Evolutionary conservation across 2,329 filamentous ascomycete species (phyloP).

Genomic region (Cladophialophora carrionii): DNA sequence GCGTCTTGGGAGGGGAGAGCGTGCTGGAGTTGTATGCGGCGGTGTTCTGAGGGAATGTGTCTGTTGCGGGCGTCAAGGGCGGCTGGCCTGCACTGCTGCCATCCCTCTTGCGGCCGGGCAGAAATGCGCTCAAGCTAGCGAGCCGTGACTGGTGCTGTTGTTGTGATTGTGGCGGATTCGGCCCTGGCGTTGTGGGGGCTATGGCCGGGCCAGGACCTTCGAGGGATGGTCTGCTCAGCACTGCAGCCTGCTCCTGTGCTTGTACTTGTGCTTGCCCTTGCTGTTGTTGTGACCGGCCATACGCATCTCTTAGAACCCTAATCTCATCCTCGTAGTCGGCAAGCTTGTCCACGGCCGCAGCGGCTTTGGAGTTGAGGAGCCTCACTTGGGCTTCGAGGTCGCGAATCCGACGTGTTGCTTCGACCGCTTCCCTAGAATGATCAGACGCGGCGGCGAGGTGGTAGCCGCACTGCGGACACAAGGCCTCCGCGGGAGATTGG

Average conservation of each 20-base stretch:
- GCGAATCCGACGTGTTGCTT: constrained; percentile 49
- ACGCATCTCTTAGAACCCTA: constrained; percentile 50
- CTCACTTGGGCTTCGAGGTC: constrained; percentile 61
- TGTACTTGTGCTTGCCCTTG: constrained; percentile 27
- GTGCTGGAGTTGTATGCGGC: constrained; percentile 22
- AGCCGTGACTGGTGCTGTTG: constrained; percentile 27
- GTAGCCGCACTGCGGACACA: constrained; percentile 49
- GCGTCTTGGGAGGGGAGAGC: constrained; percentile 37
- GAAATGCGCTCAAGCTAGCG: constrained; percentile 37
- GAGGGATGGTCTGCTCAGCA: constrained; percentile 17
- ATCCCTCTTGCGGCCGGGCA: constrained; percentile 38
- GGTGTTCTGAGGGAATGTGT: constrained; percentile 41
- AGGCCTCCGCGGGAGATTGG: constrained; percentile 14
- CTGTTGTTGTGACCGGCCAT: constrained; percentile 28
- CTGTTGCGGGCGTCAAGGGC: constrained; percentile 48
- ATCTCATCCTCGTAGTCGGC: constrained; percentile 68
- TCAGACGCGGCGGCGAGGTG: constrained; percentile 38
- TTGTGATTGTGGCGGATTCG: constrained; percentile 15
- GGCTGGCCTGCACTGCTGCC: constrained; percentile 13
- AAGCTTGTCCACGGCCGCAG: constrained; percentile 58
- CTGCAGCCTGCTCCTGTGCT: constrained; percentile 33
- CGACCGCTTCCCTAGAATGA: constrained; percentile 38
- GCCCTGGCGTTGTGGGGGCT: constrained; percentile 1
- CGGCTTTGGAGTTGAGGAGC: constrained; percentile 56
- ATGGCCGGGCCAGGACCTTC: constrained; percentile 21